Percentiles rank a stretch among this genome's conserved stretches.
phyloP scores from a whole-genome alignment of 2,329 filamentous ascomycete genomes.

The Botrytis medusae region DNA sequence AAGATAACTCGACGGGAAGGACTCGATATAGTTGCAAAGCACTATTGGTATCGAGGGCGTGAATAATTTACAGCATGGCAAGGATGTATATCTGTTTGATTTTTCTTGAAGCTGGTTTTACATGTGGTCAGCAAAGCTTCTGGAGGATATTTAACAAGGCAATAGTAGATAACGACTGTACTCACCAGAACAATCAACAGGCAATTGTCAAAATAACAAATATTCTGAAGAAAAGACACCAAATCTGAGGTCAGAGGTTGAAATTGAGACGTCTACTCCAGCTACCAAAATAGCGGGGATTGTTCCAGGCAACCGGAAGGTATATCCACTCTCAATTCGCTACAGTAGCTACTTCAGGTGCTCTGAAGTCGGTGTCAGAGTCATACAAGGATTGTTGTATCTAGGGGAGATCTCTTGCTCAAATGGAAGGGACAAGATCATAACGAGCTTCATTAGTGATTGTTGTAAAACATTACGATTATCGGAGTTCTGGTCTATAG shows the following conservation, averaged over 20 bases:
- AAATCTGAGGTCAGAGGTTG: neutral
- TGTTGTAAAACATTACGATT: constrained; percentile 12
- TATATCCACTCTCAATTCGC: constrained; percentile 18
- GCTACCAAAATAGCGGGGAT: constrained; percentile 19
- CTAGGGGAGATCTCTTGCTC: neutral
- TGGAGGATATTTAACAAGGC: neutral
- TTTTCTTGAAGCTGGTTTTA: constrained; percentile 18
- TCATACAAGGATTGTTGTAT: constrained; percentile 1
- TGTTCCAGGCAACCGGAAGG: constrained; percentile 20
- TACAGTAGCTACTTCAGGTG: constrained; percentile 19
- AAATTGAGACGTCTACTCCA: constrained; percentile 14
- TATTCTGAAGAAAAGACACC: neutral
- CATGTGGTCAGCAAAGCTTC: constrained; percentile 14
- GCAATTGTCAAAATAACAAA: neutral
- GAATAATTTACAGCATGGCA: constrained; percentile 30
- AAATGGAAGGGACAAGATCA: constrained; percentile 1
- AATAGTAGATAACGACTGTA: neutral
- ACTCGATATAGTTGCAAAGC: constrained; percentile 18
- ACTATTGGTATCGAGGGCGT: constrained; percentile 23
- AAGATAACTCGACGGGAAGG: constrained; percentile 15
- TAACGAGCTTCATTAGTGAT: constrained; percentile 6
- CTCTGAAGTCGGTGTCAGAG: constrained; percentile 11
- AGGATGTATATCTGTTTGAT: constrained; percentile 18
- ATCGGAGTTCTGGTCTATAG: neutral
- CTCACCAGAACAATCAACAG: neutral